phyloP scores from a whole-genome alignment of 225 moss, liverwort and hornwort species.

The Sphagnum tenellum region DNA sequence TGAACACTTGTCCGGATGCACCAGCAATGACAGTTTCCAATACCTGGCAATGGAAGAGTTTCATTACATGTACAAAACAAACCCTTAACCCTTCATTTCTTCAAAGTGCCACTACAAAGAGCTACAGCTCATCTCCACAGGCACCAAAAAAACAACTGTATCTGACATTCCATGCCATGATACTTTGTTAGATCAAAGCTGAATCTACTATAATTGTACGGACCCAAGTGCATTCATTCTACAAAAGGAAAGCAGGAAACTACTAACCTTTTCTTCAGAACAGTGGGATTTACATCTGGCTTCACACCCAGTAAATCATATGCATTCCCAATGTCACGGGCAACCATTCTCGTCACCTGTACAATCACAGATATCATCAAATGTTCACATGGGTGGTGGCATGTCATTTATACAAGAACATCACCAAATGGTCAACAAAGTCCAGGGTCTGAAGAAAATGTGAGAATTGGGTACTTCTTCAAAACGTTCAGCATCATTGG shows the following conservation, averaged over 20 bases:
- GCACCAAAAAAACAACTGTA: neutral
- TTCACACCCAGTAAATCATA: constrained; percentile 87
- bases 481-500: constrained; percentile 93
- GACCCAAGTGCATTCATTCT: too few relatives aligned
- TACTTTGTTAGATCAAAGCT: too few relatives aligned
- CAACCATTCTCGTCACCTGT: constrained; percentile 79
- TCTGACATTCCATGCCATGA: too few relatives aligned
- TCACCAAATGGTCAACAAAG: neutral
- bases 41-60: constrained; percentile 38
- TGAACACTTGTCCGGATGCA: constrained; percentile 94
- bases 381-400: too few relatives aligned
- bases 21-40: constrained; percentile 90
- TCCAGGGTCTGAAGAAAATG: neutral
- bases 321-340: constrained; percentile 67
- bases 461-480: constrained; percentile 50
- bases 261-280: constrained; percentile 76
- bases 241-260: neutral
- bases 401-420: too few relatives aligned
- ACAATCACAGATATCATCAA: constrained; percentile 1
- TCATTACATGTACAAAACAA: too few relatives aligned
- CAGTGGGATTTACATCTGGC: constrained; percentile 39
- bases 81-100: neutral
- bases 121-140: neutral
- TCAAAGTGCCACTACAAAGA: constrained; percentile 3
- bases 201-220: too few relatives aligned